A percentile compares a stretch with the other conserved stretches of the same genome.
These are phyloP conservation scores for Raddia distichophylla DNA, from an alignment of 176 grass and related monocot species.

Conservation along the genomic window DNA sequence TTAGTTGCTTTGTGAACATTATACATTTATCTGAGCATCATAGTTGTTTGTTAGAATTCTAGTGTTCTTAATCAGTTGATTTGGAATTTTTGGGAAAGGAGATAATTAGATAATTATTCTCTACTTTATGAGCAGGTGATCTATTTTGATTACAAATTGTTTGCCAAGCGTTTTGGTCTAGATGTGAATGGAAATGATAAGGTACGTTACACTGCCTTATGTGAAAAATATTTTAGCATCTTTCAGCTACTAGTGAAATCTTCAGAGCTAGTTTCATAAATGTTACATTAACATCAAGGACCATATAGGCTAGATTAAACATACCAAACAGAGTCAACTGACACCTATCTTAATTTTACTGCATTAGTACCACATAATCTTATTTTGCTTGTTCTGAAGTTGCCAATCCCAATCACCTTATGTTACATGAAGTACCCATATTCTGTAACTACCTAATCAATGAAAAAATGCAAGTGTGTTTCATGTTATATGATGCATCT, in stretches of 20 bases:
- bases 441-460: no score
- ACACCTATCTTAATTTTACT: neutral
- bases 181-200: constrained; percentile 47
- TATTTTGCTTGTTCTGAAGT: constrained; percentile 8
- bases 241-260: neutral
- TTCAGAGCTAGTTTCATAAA: neutral
- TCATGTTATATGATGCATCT: neutral
- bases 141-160: constrained; percentile 85
- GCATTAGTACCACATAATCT: neutral
- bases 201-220: constrained; percentile 45
- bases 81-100: neutral
- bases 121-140: constrained; percentile 50
- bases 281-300: neutral
- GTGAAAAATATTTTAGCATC: neutral
- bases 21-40: neutral
- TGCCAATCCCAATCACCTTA: neutral
- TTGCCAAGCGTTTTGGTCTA: constrained; percentile 44
- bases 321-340: neutral
- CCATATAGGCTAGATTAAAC: neutral
- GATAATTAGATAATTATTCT: constrained; percentile 9
- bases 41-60: constrained; percentile 11
- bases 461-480: neutral
- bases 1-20: constrained; percentile 43
- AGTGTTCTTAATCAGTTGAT: neutral
- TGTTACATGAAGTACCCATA: neutral